Conservation (phyloP, 495 filamentous ascomycete genomes). For the Penicillium lagena region DNA sequence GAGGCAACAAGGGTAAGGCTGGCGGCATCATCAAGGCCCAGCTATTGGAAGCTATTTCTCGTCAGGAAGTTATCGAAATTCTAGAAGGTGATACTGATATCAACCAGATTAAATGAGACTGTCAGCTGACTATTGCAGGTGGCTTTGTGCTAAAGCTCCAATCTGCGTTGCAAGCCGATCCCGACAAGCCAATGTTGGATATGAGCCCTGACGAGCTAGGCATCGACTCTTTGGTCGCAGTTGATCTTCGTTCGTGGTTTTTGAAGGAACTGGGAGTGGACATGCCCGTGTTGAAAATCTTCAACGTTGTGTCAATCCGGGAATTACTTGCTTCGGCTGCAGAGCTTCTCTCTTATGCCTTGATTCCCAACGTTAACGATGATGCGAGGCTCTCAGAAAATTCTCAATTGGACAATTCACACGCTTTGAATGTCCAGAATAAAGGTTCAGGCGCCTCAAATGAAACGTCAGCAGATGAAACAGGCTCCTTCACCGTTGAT, state of each 20-base stretch:
- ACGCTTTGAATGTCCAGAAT: too few species aligned
- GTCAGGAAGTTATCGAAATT: slow-evolving; percentile 7
- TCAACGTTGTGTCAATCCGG: slow-evolving; percentile 17
- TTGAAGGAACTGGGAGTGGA: slow-evolving; percentile 34
- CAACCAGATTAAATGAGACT: too few species aligned
- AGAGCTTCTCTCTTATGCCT: slow-evolving; percentile 1
- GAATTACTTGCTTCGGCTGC: slow-evolving; percentile 9
- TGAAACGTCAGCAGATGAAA: neutral
- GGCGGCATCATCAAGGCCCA: slow-evolving; percentile 16
- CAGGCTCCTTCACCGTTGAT: neutral
- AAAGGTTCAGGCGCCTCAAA: too few species aligned
- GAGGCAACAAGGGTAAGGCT: slow-evolving; percentile 10
- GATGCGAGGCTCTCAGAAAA: too few species aligned
- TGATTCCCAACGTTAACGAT: slow-evolving; percentile 6
- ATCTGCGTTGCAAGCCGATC: slow-evolving; percentile 4
- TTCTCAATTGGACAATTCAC: too few species aligned
- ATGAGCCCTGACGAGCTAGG: slow-evolving; percentile 16
- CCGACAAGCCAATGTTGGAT: slow-evolving; percentile 1
- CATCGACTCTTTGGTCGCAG: slow-evolving; percentile 51
- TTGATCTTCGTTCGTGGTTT: slow-evolving; percentile 54
- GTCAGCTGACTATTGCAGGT: slow-evolving; percentile 2
- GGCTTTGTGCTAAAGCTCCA: slow-evolving; percentile 6
- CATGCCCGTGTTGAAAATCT: slow-evolving; percentile 43
- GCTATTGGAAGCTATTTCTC: slow-evolving; percentile 10
- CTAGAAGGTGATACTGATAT: slow-evolving; percentile 4